Conservation (phyloP, 2,329 filamentous ascomycete species). For the Talaromyces sp. region DNA sequence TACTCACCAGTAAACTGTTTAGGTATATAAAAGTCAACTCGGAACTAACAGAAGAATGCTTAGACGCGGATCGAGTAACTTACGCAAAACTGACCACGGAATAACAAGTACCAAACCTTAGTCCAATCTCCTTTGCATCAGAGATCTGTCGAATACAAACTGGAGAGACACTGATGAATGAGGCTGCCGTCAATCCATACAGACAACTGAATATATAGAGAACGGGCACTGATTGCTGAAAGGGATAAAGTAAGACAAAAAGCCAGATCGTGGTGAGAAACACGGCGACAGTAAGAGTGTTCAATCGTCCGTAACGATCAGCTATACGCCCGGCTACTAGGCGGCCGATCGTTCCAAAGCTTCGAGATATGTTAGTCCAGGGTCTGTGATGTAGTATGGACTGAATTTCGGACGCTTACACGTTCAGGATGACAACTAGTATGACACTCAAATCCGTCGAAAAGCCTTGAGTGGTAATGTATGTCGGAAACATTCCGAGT, state of each 20-base stretch:
- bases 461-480: conserved; percentile 34
- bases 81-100: conserved; percentile 47
- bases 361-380: background rate
- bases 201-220: conserved; percentile 44
- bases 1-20: conserved; percentile 42
- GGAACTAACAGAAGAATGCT: background rate
- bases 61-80: conserved; percentile 2
- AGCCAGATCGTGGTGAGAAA: conserved; percentile 36
- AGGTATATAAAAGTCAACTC: background rate
- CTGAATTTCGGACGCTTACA: conserved; percentile 21
- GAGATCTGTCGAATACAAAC: conserved; percentile 50
- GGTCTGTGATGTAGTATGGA: background rate
- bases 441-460: conserved; percentile 32
- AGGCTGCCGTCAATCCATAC: conserved; percentile 49
- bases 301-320: conserved; percentile 47
- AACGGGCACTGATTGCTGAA: conserved; percentile 37
- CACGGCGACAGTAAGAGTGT: conserved; percentile 41
- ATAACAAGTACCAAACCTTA: conserved; percentile 49
- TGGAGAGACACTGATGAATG: conserved; percentile 45
- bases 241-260: conserved; percentile 46
- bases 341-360: conserved; percentile 35
- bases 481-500: conserved; percentile 42
- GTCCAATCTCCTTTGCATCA: conserved; percentile 46
- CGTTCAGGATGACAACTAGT: conserved; percentile 42
- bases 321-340: conserved; percentile 44